These are phyloP conservation scores for Thraustotheca clavata DNA, from an alignment of 352 stramenopile species.

Conservation along the genomic window DNA sequence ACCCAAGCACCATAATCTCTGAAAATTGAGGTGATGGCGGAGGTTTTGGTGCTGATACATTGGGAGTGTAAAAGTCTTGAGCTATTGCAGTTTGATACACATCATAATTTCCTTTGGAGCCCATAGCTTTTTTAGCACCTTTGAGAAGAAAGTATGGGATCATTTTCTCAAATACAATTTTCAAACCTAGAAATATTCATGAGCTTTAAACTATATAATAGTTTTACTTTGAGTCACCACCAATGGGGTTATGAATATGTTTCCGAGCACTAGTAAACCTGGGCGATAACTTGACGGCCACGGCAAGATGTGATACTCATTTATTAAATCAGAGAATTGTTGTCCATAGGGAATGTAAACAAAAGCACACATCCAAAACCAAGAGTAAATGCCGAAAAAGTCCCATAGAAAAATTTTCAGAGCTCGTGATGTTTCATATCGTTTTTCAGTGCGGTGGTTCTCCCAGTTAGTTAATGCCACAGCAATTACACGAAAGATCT, in stretches of 20 bases:
- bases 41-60: neutral
- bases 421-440: conserved; percentile 16
- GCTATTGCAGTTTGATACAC: conserved; percentile 14
- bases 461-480: conserved; percentile 21
- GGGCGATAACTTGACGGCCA: conserved; percentile 20
- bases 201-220: neutral
- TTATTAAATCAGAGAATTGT: conserved; percentile 16
- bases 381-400: conserved; percentile 24
- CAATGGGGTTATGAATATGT: conserved; percentile 22
- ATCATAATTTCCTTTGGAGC: conserved; percentile 4
- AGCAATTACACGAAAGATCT: conserved; percentile 21
- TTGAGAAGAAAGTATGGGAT: conserved; percentile 18
- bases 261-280: conserved; percentile 17
- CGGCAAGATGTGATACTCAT: conserved; percentile 19
- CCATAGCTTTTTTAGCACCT: neutral
- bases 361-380: conserved; percentile 24
- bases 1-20: neutral
- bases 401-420: conserved; percentile 23
- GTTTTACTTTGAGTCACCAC: conserved; percentile 20
- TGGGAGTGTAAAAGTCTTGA: neutral
- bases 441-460: conserved; percentile 21
- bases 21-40: neutral
- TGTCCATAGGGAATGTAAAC: conserved; percentile 22
- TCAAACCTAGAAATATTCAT: conserved; percentile 1
- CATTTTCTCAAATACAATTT: conserved; percentile 22